Conservation (phyloP, 345 rosid species). For the Eucalyptus cloeziana region DNA sequence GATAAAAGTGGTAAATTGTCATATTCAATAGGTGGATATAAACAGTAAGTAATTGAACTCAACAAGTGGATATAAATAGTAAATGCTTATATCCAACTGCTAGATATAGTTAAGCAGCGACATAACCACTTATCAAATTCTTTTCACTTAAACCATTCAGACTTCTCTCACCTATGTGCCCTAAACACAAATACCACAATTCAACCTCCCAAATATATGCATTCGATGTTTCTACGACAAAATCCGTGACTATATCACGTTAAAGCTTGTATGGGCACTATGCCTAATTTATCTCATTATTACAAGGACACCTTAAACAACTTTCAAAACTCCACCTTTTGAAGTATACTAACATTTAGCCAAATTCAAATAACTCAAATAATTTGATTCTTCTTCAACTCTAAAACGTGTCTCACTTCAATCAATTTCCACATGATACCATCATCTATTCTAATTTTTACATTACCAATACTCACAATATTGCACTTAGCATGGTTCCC, state of each 20-base stretch:
- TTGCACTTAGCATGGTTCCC: neutral
- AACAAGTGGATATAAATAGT: no score
- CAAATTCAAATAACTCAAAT: neutral
- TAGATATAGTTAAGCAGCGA: neutral
- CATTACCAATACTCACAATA: neutral
- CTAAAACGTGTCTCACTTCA: neutral
- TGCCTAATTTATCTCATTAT: neutral
- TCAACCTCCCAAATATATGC: neutral
- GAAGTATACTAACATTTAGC: neutral
- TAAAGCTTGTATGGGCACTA: neutral
- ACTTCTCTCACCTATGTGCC: neutral
- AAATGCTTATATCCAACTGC: neutral
- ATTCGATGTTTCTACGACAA: fast-evolving
- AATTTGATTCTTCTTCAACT: neutral
- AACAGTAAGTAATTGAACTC: neutral
- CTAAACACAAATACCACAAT: neutral
- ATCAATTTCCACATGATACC: neutral
- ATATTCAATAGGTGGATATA: neutral
- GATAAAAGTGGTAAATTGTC: no score
- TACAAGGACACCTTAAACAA: neutral
- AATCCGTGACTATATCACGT: fast-evolving
- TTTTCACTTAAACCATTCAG: neutral
- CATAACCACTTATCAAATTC: neutral
- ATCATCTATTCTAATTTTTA: neutral
- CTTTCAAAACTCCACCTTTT: neutral